These are phyloP conservation scores for Echeveria elegans DNA, from an alignment of 164 flowering plant genomes.

Conservation along the genomic window DNA sequence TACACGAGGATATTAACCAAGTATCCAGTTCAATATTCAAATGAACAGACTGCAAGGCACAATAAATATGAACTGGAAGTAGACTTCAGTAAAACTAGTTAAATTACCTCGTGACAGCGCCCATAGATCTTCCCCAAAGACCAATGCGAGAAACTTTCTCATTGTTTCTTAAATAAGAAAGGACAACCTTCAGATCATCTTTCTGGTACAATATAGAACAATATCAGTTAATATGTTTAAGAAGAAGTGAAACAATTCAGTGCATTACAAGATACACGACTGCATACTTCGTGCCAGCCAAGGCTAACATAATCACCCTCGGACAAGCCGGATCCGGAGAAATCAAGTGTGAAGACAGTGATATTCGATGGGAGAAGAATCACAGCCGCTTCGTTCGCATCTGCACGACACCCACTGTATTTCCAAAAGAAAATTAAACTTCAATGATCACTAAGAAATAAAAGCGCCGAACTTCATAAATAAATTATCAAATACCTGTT, in stretches of 20 bases:
- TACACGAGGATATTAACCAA: not conserved
- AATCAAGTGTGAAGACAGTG: conserved; percentile 90
- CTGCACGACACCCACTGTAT: conserved; percentile 89
- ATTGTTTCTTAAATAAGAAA: conserved; percentile 58
- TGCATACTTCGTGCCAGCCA: conserved; percentile 93
- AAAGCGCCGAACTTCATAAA: not conserved
- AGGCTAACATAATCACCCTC: conserved; percentile 92
- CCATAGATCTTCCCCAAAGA: conserved; percentile 99
- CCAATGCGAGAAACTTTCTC: conserved; percentile 70
- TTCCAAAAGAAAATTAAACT: conserved; percentile 6
- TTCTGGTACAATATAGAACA: conserved; percentile 37
- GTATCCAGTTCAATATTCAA: not conserved
- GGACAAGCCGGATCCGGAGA: conserved; percentile 95
- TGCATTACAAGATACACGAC: not conserved
- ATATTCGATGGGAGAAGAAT: conserved; percentile 87
- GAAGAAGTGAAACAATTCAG: not conserved
- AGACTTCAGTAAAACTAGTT: not conserved
- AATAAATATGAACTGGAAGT: not conserved
- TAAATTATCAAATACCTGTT: conserved; percentile 46
- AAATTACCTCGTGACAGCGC: conserved; percentile 86
- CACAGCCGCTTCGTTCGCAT: conserved; percentile 91
- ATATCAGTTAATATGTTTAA: not conserved
- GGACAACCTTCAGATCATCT: conserved; percentile 76
- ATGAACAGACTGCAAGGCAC: not conserved
- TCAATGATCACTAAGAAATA: conserved; percentile 4